A percentile compares a stretch with the other conserved stretches of the same genome.
Conservation (phyloP, 257 asterid genomes). For the Paulownia fortunei region DNA sequence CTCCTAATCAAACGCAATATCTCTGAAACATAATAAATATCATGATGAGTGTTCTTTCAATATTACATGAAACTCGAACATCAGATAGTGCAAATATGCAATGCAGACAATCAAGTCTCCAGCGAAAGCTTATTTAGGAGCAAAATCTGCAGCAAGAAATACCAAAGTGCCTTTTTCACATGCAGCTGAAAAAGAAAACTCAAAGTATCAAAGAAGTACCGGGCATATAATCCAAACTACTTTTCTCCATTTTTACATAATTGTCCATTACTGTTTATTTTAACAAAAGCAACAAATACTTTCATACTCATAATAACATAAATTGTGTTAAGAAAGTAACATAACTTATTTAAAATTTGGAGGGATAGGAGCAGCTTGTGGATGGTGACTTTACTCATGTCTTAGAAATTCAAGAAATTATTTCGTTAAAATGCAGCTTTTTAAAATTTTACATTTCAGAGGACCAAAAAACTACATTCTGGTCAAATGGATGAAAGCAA, state of each 20-base stretch:
- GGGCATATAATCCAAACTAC: background rate
- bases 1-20: conserved; percentile 89
- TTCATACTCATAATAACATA: background rate
- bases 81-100: conserved; percentile 11
- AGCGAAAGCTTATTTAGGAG: background rate
- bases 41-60: conserved; percentile 26
- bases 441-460: background rate
- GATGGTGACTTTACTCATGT: background rate
- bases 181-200: background rate
- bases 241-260: conserved; percentile 15
- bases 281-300: background rate
- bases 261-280: background rate
- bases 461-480: background rate
- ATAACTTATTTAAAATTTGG: background rate
- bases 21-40: conserved; percentile 57
- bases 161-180: conserved; percentile 10
- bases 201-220: background rate
- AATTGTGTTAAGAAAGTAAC: background rate
- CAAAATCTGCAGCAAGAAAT: conserved; percentile 16
- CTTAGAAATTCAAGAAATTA: background rate
- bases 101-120: conserved; percentile 11
- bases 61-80: conserved; percentile 30
- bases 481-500: background rate
- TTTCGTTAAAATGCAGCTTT: background rate
- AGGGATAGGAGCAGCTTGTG: background rate